A percentile compares a stretch with the other conserved stretches of the same genome.
Conservation (phyloP, 139 green algal species). For the Tetraselmis chui region DNA sequence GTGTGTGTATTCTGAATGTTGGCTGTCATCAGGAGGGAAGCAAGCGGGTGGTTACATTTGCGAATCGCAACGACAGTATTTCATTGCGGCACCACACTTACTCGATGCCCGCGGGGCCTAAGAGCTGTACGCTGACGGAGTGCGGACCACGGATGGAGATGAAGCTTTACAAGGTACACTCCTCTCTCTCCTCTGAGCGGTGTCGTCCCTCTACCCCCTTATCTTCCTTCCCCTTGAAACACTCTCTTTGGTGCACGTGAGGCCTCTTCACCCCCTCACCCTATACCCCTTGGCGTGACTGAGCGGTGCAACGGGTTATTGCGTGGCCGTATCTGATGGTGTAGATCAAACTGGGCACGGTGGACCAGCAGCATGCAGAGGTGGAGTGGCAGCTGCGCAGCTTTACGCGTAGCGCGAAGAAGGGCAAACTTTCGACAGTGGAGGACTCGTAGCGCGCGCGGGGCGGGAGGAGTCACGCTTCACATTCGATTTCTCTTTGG, state of each 20-base stretch:
- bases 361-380: slow-evolving; percentile 77
- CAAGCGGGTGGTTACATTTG: slow-evolving; percentile 89
- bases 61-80: slow-evolving; percentile 78
- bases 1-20: too few species aligned
- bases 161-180: slow-evolving; percentile 73
- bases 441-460: background rate
- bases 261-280: too few species aligned
- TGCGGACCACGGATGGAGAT: slow-evolving; percentile 76
- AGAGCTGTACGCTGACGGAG: slow-evolving; percentile 71
- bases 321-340: background rate
- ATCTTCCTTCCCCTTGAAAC: background rate
- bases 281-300: too few species aligned
- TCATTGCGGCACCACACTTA: slow-evolving; percentile 90
- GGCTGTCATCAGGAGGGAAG: slow-evolving; percentile 59
- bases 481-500: too few species aligned
- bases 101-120: slow-evolving; percentile 61
- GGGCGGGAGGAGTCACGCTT: background rate
- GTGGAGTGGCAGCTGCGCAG: slow-evolving; percentile 71
- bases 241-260: background rate
- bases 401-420: slow-evolving; percentile 72
- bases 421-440: slow-evolving; percentile 40
- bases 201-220: background rate
- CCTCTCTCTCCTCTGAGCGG: background rate
- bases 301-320: background rate
- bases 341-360: slow-evolving; percentile 42